Base-by-base conservation (phyloP, 257 asterid genomes). In the Primulina huaijiensis region DNA sequence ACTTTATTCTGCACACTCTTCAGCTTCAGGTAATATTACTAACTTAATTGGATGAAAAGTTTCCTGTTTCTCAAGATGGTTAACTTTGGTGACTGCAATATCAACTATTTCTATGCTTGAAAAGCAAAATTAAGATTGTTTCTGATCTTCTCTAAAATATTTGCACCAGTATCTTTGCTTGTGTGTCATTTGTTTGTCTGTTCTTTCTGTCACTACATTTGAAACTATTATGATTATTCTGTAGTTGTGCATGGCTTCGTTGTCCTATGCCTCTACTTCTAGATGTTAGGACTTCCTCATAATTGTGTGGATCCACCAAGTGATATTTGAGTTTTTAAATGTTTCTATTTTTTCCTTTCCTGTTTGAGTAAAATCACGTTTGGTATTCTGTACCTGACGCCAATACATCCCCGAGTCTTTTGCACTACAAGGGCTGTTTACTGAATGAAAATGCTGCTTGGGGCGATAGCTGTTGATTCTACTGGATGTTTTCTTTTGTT, bases 1-100 rank as follows among this genome's bases (percentile, higher is more conserved):
- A 84, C 77, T 92, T 89, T 74, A 82, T 89, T 76, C 83, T 92
- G 69, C 87, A 92, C 76, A 92, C 98, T 19, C 96, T 92, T 75
- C 98, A 92, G 87, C 79, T 92, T 83, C 98, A 89, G 96, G 97
- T 92, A 85, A 74, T 62, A 50, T 40, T 9, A 43, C 20, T 33
- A 29, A 56, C 70, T 43, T 57, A 56, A 25, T 30, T 31, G 30
- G 29, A 29, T 33, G 55, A 43, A 64, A 17, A 20, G 63, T 68
- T 6, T 56, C 52, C 60, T 67, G 16, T 62, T 64, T 37, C 17
- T 72, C 56, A 35, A 34, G 35, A 21, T 14, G 21, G 25, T 74
- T 63, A 64, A 60, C 64, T 46, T 67, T 19, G 59, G 66, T 23
- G 62, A 55, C 11, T 8, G 34, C 67, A 27, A 57, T 20, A 53